Evolutionary conservation across 345 rosid species (phyloP).

Genomic region (Heritiera littoralis): DNA sequence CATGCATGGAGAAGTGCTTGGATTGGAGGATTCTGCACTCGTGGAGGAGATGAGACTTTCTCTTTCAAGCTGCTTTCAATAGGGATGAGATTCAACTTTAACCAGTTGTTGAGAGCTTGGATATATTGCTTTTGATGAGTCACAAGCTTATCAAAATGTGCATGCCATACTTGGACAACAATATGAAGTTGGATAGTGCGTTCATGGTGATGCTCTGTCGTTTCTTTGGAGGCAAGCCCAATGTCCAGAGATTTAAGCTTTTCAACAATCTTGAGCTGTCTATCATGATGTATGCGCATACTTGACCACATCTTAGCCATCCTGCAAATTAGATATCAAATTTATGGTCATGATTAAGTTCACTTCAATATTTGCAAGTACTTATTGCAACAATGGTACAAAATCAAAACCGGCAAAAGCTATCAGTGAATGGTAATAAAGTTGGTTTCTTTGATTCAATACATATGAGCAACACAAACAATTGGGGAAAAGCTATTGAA

Average conservation of each 20-base stretch:
- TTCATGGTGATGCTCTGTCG: conserved; percentile 72
- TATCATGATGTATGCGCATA: conserved; percentile 67
- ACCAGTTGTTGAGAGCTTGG: conserved; percentile 62
- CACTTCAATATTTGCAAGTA: conserved; percentile 4
- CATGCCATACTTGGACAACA: conserved; percentile 71
- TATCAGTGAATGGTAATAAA: not conserved
- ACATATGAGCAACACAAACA: not conserved
- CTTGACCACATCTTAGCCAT: conserved; percentile 90
- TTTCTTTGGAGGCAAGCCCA: conserved; percentile 61
- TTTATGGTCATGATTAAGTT: conserved; percentile 14
- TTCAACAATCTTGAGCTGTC: conserved; percentile 62
- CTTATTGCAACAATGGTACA: not conserved
- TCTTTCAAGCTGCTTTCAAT: conserved; percentile 72
- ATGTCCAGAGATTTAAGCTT: conserved; percentile 69
- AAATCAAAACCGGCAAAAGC: conserved; percentile 6
- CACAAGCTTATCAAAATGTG: conserved; percentile 69
- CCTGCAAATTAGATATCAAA: conserved; percentile 40
- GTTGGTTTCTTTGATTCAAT: not conserved
- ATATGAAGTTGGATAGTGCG: conserved; percentile 64
- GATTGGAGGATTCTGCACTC: conserved; percentile 71
- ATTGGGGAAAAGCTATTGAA: not conserved
- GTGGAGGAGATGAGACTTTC: conserved; percentile 73
- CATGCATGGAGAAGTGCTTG: conserved; percentile 71
- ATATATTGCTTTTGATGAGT: conserved; percentile 78
- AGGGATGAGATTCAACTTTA: conserved; percentile 73